Conservation (phyloP, 768 basidiomycete genomes). For the Clavaria fumosa region DNA sequence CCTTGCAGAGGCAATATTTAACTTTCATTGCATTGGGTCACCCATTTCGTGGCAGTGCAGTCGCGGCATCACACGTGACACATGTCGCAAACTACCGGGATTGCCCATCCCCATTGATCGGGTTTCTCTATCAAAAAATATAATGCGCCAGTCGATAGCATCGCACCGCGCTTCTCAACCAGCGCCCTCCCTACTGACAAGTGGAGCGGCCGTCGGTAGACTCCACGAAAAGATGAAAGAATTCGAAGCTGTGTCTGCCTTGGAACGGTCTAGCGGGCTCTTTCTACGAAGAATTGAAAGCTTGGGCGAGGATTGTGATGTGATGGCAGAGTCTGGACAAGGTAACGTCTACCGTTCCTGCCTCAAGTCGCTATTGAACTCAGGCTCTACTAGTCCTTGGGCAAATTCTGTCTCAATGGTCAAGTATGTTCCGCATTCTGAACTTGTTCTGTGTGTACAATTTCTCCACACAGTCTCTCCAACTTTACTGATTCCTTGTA, state of each 20-base stretch:
- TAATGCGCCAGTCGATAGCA: conserved; percentile 45
- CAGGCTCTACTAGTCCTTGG: conserved; percentile 40
- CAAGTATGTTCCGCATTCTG: conserved; percentile 68
- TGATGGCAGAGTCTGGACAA: conserved; percentile 65
- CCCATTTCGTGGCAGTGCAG: too few species aligned
- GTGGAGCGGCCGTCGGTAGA: conserved; percentile 37
- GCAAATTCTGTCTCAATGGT: conserved; percentile 67
- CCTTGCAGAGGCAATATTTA: too few species aligned
- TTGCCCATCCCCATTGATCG: too few species aligned
- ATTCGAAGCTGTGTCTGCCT: conserved; percentile 55
- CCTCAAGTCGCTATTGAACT: neutral
- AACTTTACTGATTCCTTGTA: conserved; percentile 12
- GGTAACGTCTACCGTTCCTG: conserved; percentile 23
- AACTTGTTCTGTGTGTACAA: conserved; percentile 44
- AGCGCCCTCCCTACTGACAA: conserved; percentile 25
- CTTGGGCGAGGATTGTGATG: conserved; percentile 55
- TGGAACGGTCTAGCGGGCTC: conserved; percentile 46
- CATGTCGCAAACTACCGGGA: too few species aligned
- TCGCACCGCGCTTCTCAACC: conserved; percentile 36
- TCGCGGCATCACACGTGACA: too few species aligned
- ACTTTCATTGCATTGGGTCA: too few species aligned
- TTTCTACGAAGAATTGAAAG: conserved; percentile 56
- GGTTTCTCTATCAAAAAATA: too few species aligned
- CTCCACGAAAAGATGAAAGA: conserved; percentile 72
- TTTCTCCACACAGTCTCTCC: neutral